These are phyloP conservation scores for Macrolepiota dolichaula DNA, from an alignment of 768 basidiomycete genomes.

Conservation along the genomic window DNA sequence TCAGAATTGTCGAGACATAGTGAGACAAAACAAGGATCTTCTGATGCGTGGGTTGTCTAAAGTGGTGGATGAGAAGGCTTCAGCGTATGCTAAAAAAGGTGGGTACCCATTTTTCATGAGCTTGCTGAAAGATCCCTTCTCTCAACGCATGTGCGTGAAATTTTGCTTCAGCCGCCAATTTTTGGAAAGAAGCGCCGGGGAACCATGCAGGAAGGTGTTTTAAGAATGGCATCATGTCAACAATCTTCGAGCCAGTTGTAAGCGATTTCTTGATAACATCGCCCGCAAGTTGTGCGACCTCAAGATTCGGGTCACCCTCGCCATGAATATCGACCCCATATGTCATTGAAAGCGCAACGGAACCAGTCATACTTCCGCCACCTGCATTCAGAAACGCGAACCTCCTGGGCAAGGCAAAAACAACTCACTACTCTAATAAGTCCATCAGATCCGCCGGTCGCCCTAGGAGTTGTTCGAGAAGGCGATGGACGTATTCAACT, in stretches of 20 bases:
- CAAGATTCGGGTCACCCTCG: slow-evolving; percentile 27
- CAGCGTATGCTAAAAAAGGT: slow-evolving; percentile 4
- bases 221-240: slow-evolving; percentile 28
- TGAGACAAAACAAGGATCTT: slow-evolving; percentile 15
- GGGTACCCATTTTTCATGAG: slow-evolving; percentile 11
- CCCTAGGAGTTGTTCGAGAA: slow-evolving; percentile 10
- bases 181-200: slow-evolving; percentile 45
- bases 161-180: slow-evolving; percentile 30
- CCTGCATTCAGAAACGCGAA: not conserved
- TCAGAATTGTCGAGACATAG: slow-evolving; percentile 13
- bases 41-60: not conserved
- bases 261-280: slow-evolving; percentile 20
- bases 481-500: slow-evolving; percentile 13
- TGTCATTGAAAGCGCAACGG: slow-evolving; percentile 24
- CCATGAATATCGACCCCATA: slow-evolving; percentile 26
- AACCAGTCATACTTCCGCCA: slow-evolving; percentile 18
- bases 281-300: slow-evolving; percentile 17
- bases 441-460: not conserved
- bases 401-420: not conserved
- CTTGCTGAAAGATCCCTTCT: slow-evolving; percentile 29
- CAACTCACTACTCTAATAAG: not conserved
- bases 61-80: not conserved
- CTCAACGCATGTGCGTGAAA: slow-evolving; percentile 32
- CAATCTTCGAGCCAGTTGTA: slow-evolving; percentile 25
- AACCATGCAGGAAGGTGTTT: slow-evolving; percentile 43